phyloP scores from a whole-genome alignment of 192 early-diverging fungal genomes.

The Coemansia sp. region DNA sequence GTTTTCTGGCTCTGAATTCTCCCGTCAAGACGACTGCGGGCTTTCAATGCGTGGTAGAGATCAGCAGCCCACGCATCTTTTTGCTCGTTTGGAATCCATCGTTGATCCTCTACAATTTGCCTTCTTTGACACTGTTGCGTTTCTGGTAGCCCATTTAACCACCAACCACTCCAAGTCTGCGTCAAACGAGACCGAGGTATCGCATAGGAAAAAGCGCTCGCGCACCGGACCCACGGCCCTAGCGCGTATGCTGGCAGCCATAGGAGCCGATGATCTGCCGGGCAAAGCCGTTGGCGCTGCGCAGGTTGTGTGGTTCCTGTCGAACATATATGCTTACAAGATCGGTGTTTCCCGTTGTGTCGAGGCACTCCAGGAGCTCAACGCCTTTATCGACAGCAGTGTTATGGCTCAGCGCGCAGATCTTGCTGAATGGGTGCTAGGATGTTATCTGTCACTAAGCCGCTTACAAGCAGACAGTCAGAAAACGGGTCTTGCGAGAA shows the following conservation, averaged over 20 bases:
- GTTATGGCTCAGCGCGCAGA: conserved; percentile 32
- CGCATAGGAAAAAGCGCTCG: conserved; percentile 3
- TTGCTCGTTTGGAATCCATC: conserved; percentile 14
- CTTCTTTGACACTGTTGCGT: conserved; percentile 48
- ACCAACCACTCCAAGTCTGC: background rate
- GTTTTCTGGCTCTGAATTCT: background rate
- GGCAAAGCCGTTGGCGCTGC: conserved; percentile 38
- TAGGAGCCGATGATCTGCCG: conserved; percentile 21
- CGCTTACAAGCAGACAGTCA: background rate
- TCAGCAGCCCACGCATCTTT: conserved; percentile 9
- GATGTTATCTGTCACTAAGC: conserved; percentile 19
- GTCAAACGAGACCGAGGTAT: background rate
- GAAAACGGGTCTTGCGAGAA: background rate
- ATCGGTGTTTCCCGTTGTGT: conserved; percentile 14
- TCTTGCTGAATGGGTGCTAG: conserved; percentile 45
- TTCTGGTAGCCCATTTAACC: conserved; percentile 21
- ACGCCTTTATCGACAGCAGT: conserved; percentile 20
- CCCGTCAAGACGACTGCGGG: background rate
- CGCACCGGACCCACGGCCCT: conserved; percentile 29
- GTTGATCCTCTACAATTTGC: conserved; percentile 29
- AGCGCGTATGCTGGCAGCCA: conserved; percentile 26
- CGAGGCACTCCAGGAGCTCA: conserved; percentile 26
- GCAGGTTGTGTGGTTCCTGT: conserved; percentile 42
- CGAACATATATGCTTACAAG: conserved; percentile 22
- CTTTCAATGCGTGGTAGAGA: background rate